Evolutionary conservation across 2,329 filamentous ascomycete species (phyloP).

Genomic region (Neophaeococcomyces mojaviensis): DNA sequence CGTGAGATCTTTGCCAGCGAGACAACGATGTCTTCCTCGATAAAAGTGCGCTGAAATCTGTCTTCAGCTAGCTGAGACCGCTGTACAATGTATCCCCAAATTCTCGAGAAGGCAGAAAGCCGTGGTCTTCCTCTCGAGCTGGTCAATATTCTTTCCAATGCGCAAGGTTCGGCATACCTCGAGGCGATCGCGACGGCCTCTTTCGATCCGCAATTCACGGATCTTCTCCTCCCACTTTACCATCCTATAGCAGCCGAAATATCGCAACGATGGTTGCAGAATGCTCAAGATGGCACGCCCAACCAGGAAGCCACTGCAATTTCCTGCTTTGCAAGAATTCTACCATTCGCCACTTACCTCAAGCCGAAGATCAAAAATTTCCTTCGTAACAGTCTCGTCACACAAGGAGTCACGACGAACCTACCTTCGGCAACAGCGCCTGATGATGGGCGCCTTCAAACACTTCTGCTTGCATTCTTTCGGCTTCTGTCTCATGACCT

Average conservation of each 20-base stretch:
- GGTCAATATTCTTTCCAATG: conserved; percentile 56
- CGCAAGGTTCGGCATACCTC: conserved; percentile 59
- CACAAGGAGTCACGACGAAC: background rate
- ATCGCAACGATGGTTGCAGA: conserved; percentile 62
- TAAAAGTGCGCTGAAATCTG: background rate
- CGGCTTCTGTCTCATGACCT: conserved; percentile 72
- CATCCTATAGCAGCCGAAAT: conserved; percentile 71
- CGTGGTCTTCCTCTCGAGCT: conserved; percentile 58
- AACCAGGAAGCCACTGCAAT: conserved; percentile 25
- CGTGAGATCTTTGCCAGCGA: background rate
- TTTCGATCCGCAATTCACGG: conserved; percentile 62
- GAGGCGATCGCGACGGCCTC: conserved; percentile 63
- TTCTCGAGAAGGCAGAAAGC: conserved; percentile 44
- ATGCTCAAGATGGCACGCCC: conserved; percentile 14
- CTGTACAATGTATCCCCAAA: conserved; percentile 21
- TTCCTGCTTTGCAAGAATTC: conserved; percentile 25
- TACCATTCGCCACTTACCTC: conserved; percentile 19
- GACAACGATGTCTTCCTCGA: conserved; percentile 11
- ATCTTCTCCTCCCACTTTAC: conserved; percentile 66
- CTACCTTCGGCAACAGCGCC: conserved; percentile 15
- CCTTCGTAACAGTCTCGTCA: conserved; percentile 5
- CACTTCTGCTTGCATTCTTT: conserved; percentile 61
- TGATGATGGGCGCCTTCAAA: conserved; percentile 33
- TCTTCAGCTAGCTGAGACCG: background rate
- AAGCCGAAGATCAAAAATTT: conserved; percentile 12